phyloP scores from a whole-genome alignment of 2,329 filamentous ascomycete species.

The Fusarium sulawesiense region DNA sequence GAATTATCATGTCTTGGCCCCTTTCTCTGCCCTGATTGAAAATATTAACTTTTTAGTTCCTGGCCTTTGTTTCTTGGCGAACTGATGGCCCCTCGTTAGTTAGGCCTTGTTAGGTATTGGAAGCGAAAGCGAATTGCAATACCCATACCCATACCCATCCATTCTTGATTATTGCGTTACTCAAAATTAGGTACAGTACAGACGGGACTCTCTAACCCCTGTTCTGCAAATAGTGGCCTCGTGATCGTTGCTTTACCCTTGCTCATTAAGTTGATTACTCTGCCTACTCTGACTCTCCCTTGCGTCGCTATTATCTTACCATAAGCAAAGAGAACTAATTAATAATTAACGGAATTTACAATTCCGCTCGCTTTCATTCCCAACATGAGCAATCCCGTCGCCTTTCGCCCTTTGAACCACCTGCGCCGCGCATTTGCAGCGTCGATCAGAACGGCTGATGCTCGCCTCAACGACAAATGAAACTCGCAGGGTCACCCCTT shows the following conservation, averaged over 20 bases:
- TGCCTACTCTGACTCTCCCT: slow-evolving; percentile 25
- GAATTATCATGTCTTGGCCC: neutral
- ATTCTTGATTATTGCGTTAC: slow-evolving; percentile 19
- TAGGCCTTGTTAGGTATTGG: neutral
- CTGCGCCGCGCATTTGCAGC: slow-evolving; percentile 25
- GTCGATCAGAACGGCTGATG: slow-evolving; percentile 36
- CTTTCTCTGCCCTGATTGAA: neutral
- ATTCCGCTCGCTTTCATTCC: slow-evolving; percentile 6
- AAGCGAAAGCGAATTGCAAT: slow-evolving; percentile 21
- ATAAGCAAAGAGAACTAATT: slow-evolving; percentile 15
- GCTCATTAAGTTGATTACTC: neutral
- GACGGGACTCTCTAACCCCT: slow-evolving; percentile 25
- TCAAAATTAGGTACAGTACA: slow-evolving; percentile 24
- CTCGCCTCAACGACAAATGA: slow-evolving; percentile 36
- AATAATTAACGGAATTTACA: slow-evolving; percentile 5
- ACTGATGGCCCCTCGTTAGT: slow-evolving; percentile 8
- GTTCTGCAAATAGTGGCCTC: slow-evolving; percentile 40
- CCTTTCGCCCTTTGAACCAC: slow-evolving; percentile 5
- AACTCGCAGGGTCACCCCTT: slow-evolving; percentile 30
- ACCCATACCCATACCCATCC: neutral
- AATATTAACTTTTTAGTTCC: neutral
- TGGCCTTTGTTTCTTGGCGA: slow-evolving; percentile 6
- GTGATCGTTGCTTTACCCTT: slow-evolving; percentile 46
- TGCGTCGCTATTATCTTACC: slow-evolving; percentile 25
- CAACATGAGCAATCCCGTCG: slow-evolving; percentile 7